These are phyloP conservation scores for Ettlia oleoabundans DNA, from an alignment of 139 green algal species.

Conservation along the genomic window DNA sequence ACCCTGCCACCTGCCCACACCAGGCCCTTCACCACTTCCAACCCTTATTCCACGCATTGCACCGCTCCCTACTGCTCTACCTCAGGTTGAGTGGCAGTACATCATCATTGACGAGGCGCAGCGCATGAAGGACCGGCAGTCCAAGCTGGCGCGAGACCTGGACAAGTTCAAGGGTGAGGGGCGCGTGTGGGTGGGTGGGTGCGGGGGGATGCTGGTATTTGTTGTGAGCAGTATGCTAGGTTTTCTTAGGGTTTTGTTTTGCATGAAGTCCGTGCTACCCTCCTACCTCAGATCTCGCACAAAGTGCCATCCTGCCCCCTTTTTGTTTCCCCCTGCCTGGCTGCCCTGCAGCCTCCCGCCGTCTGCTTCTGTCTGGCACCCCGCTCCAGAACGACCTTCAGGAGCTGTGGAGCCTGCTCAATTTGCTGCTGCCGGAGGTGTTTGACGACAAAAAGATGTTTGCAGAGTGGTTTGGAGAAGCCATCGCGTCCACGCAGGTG, in stretches of 20 bases:
- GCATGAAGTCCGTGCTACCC: too few species aligned
- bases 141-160: slow-evolving; percentile 81
- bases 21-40: too few species aligned
- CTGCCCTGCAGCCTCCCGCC: slow-evolving; percentile 39
- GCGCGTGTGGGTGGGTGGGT: neutral
- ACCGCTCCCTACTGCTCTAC: neutral
- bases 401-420: slow-evolving; percentile 92
- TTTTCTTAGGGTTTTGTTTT: too few species aligned
- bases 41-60: neutral
- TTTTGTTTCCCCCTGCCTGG: neutral
- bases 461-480: slow-evolving; percentile 83
- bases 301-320: neutral
- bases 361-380: slow-evolving; percentile 83
- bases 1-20: too few species aligned
- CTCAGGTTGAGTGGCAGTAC: slow-evolving; percentile 91
- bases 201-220: too few species aligned
- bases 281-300: too few species aligned
- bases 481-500: slow-evolving; percentile 31
- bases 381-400: slow-evolving; percentile 94
- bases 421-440: slow-evolving; percentile 92
- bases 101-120: slow-evolving; percentile 99
- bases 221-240: too few species aligned
- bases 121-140: slow-evolving; percentile 94
- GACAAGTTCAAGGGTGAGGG: slow-evolving; percentile 71
- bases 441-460: slow-evolving; percentile 96